Percentiles rank a stretch among this genome's conserved stretches.
Evolutionary conservation across 768 basidiomycete species (phyloP).

Genomic region (Agrocybe chaxingu): DNA sequence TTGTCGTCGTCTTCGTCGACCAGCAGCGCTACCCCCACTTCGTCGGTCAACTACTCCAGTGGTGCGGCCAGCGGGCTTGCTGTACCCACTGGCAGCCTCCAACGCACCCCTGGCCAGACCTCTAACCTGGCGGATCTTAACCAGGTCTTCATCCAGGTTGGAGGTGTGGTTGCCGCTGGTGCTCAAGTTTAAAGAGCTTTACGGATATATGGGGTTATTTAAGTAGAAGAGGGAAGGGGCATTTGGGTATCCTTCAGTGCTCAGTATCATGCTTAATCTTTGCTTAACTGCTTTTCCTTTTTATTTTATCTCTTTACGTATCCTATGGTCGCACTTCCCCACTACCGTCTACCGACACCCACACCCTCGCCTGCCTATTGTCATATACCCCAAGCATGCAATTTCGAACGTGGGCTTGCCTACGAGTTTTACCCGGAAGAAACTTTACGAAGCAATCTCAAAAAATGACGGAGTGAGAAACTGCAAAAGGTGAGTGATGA

Average conservation of each 20-base stretch:
- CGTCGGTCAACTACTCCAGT: constrained; percentile 18
- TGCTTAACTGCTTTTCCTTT: constrained; percentile 1
- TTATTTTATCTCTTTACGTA: constrained; percentile 3
- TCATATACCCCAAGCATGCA: not conserved
- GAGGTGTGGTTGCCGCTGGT: constrained; percentile 29
- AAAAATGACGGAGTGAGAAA: not conserved
- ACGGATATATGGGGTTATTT: not conserved
- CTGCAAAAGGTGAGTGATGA: not conserved
- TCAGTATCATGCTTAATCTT: not conserved
- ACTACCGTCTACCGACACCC: constrained; percentile 3
- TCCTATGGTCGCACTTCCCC: constrained; percentile 9
- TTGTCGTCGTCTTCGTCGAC: constrained; percentile 19
- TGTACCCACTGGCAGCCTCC: constrained; percentile 27
- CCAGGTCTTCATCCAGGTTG: constrained; percentile 33
- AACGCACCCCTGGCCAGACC: not conserved
- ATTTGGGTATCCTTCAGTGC: not conserved
- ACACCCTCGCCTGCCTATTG: constrained; percentile 12
- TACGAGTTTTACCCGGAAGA: too few relatives aligned
- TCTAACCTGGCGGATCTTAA: constrained; percentile 27
- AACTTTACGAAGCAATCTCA: too few relatives aligned
- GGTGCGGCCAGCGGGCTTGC: constrained; percentile 28
- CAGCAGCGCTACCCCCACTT: constrained; percentile 20
- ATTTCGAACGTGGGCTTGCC: too few relatives aligned
- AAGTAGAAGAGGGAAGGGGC: too few relatives aligned
- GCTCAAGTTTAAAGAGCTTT: constrained; percentile 12